Conservation (phyloP, 1,284 basidiomycete species). For the Rhodotorula mucilaginosa region DNA sequence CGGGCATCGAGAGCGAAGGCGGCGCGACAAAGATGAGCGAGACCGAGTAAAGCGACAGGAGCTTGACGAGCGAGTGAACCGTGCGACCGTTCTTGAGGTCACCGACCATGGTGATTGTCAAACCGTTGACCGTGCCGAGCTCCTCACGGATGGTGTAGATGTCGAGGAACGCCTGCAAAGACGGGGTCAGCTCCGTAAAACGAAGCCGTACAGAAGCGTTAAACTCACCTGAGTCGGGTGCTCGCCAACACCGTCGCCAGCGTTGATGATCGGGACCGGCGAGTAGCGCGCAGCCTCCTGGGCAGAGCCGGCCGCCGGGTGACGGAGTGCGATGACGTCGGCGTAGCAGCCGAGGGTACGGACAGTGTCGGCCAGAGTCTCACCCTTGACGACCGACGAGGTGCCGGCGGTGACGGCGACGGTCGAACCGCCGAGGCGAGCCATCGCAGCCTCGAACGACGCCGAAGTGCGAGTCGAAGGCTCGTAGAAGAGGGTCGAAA, state of each 20-base stretch:
- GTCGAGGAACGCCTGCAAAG: slow-evolving; percentile 74
- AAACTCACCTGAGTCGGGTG: slow-evolving; percentile 84
- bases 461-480: slow-evolving; percentile 92
- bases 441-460: slow-evolving; percentile 99
- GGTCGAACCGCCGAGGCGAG: slow-evolving; percentile 92
- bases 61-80: slow-evolving; percentile 90
- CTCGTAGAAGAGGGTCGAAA: slow-evolving; percentile 97
- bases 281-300: slow-evolving; percentile 90
- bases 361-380: slow-evolving; percentile 89
- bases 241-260: slow-evolving; percentile 95
- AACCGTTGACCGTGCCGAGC: slow-evolving; percentile 94
- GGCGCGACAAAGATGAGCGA: slow-evolving; percentile 96
- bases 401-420: slow-evolving; percentile 76
- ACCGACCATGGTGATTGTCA: slow-evolving; percentile 86
- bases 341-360: slow-evolving; percentile 93
- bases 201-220: background rate
- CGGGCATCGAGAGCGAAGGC: slow-evolving; percentile 84
- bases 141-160: slow-evolving; percentile 93
- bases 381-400: slow-evolving; percentile 92
- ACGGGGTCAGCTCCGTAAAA: slow-evolving; percentile 12
- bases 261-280: slow-evolving; percentile 92
- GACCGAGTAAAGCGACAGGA: slow-evolving; percentile 79
- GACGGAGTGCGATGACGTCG: slow-evolving; percentile 91
- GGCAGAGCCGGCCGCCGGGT: slow-evolving; percentile 88
- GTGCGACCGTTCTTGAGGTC: slow-evolving; percentile 98